Percentiles rank a stretch among this genome's conserved stretches.
Conservation (phyloP, 2,329 filamentous ascomycete species). For the Alternaria solani region DNA sequence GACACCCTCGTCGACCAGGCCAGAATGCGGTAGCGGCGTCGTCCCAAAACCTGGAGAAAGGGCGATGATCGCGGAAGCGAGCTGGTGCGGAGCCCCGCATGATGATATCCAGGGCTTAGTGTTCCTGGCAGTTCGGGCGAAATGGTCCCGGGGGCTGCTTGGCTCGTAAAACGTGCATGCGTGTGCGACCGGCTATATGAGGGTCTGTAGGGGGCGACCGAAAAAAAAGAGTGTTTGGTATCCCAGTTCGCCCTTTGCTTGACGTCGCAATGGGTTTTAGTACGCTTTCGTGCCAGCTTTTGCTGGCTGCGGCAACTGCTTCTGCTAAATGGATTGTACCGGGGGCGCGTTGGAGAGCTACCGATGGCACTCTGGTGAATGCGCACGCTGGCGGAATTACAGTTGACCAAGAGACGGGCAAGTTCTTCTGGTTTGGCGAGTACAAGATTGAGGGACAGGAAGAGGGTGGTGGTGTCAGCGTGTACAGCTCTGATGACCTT, state of each 20-base stretch:
- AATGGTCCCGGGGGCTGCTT: constrained; percentile 34
- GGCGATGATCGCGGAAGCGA: constrained; percentile 21
- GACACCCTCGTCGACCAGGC: constrained; percentile 4
- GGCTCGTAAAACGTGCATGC: constrained; percentile 26
- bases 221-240: not conserved
- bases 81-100: constrained; percentile 36
- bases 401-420: constrained; percentile 60
- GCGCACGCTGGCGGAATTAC: constrained; percentile 68
- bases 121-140: constrained; percentile 38
- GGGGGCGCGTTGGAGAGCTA: constrained; percentile 68
- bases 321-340: constrained; percentile 67
- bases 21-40: constrained; percentile 18
- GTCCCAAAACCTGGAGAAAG: constrained; percentile 32
- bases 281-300: constrained; percentile 28
- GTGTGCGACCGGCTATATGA: constrained; percentile 29
- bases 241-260: constrained; percentile 5
- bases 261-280: constrained; percentile 27
- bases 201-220: constrained; percentile 17
- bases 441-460: constrained; percentile 66
- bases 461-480: constrained; percentile 68
- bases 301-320: constrained; percentile 33
- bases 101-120: constrained; percentile 13
- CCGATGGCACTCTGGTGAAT: constrained; percentile 66
- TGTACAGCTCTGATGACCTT: constrained; percentile 66
- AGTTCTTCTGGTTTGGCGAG: constrained; percentile 70